These are phyloP conservation scores for Hypoxylon sp. DNA, from an alignment of 2,329 filamentous ascomycete genomes.

Conservation along the genomic window DNA sequence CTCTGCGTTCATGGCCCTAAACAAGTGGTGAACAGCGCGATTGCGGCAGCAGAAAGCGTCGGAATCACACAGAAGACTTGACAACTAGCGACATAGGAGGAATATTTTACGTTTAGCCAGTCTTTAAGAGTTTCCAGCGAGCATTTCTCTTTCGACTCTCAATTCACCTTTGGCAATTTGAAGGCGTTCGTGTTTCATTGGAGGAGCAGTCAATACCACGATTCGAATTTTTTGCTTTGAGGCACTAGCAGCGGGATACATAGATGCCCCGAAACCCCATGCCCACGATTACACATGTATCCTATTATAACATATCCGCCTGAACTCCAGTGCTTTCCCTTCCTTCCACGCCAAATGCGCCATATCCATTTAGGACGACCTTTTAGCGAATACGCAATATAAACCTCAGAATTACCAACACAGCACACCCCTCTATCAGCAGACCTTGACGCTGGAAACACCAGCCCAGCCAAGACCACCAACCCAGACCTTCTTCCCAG, in stretches of 20 bases:
- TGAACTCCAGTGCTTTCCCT: slow-evolving; percentile 12
- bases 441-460: slow-evolving; percentile 26
- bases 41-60: neutral
- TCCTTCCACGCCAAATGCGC: slow-evolving; percentile 5
- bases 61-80: neutral
- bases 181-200: neutral
- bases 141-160: neutral
- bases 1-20: neutral
- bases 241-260: neutral
- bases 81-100: neutral
- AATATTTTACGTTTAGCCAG: neutral
- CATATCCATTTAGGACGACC: neutral
- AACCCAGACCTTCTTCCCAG: slow-evolving; percentile 55
- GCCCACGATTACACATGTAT: neutral
- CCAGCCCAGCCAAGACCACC: slow-evolving; percentile 38
- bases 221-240: neutral
- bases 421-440: neutral
- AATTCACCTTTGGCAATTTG: neutral
- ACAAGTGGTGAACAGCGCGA: neutral
- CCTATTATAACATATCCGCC: neutral
- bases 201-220: neutral
- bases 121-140: neutral
- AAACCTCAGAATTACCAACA: neutral
- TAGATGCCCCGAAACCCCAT: neutral
- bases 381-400: neutral